Evolutionary conservation across 129 eudicot species (phyloP).

Genomic region (Arctium lappa): DNA sequence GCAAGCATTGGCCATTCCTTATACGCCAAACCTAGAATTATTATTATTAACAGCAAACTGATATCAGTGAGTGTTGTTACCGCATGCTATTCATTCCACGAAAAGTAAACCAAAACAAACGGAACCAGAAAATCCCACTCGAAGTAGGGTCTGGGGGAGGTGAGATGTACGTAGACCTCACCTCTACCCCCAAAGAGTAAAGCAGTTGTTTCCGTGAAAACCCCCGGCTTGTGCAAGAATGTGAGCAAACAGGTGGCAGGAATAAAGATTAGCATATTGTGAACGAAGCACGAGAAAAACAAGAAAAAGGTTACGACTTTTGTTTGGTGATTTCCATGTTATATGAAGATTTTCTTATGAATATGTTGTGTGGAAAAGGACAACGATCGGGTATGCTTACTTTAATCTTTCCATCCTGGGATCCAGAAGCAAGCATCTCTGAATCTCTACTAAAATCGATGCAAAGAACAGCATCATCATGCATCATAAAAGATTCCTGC

Average conservation of each 20-base stretch:
- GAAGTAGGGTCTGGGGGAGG: neutral
- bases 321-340: neutral
- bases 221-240: too few relatives aligned
- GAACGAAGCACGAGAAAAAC: too few relatives aligned
- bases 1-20: conserved; percentile 95
- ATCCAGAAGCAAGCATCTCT: conserved; percentile 98
- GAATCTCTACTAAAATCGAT: conserved; percentile 96
- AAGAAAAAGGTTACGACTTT: too few relatives aligned
- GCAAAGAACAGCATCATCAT: conserved; percentile 91
- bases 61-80: neutral
- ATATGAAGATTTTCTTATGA: neutral
- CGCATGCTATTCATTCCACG: neutral
- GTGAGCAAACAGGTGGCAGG: too few relatives aligned
- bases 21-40: conserved; percentile 85
- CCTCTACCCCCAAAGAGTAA: too few relatives aligned
- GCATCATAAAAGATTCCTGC: conserved; percentile 99
- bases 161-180: too few relatives aligned
- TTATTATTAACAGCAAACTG: neutral
- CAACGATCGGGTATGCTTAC: conserved; percentile 28
- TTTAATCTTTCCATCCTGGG: conserved; percentile 95
- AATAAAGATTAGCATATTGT: too few relatives aligned
- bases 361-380: neutral
- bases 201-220: too few relatives aligned
- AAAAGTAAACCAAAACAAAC: neutral
- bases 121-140: neutral